A percentile compares a stretch with the other conserved stretches of the same genome.
These are phyloP conservation scores for Phytopythium montanum DNA, from an alignment of 352 stramenopile species.

Conservation along the genomic window DNA sequence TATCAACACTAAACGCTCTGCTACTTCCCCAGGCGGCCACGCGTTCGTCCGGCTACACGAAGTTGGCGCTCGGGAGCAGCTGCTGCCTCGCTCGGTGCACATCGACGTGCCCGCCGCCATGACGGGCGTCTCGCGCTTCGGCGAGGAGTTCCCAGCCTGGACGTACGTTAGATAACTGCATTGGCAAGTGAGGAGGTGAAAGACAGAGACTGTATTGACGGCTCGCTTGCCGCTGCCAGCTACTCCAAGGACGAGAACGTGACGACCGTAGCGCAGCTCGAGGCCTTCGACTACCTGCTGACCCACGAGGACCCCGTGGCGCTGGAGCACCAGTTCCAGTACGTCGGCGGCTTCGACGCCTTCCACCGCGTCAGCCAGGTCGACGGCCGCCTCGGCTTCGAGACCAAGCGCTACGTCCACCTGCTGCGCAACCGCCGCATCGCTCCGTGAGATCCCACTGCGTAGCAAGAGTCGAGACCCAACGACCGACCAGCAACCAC, in stretches of 20 bases:
- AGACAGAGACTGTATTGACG: neutral
- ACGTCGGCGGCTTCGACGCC: conserved; percentile 39
- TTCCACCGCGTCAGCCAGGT: conserved; percentile 41
- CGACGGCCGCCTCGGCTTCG: conserved; percentile 33
- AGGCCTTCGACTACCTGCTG: conserved; percentile 60
- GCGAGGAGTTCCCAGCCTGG: conserved; percentile 74
- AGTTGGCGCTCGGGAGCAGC: conserved; percentile 21
- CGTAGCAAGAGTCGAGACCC: too few species aligned
- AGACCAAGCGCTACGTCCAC: conserved; percentile 47
- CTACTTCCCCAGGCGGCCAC: conserved; percentile 39
- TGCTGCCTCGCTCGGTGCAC: conserved; percentile 59
- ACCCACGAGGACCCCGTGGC: conserved; percentile 34
- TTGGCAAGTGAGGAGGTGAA: neutral
- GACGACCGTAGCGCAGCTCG: conserved; percentile 38
- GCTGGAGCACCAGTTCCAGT: conserved; percentile 39
- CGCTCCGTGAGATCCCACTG: neutral
- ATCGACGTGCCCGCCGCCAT: conserved; percentile 94
- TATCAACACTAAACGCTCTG: conserved; percentile 1
- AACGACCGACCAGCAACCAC: neutral
- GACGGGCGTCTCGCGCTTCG: conserved; percentile 91
- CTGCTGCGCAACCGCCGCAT: conserved; percentile 46
- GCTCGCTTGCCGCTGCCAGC: conserved; percentile 17
- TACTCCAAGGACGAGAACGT: conserved; percentile 79
- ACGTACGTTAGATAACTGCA: conserved; percentile 35
- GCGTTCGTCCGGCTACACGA: conserved; percentile 64